These are phyloP conservation scores for Leccinum subfulvum DNA, from an alignment of 1,284 basidiomycete species.

Conservation along the genomic window DNA sequence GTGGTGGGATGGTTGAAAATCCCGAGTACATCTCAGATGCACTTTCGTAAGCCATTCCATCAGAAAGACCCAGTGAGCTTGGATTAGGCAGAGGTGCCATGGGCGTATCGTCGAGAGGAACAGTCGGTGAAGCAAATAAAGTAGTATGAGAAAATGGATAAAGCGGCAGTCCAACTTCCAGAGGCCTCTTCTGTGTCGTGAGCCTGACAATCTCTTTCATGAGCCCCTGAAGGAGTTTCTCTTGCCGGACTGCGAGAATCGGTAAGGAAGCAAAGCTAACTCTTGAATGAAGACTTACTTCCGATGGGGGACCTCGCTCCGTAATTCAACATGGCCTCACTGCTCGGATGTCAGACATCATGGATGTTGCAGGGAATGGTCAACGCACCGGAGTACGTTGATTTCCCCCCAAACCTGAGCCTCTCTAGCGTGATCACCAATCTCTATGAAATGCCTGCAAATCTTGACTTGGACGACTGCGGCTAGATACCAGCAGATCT, in stretches of 20 bases:
- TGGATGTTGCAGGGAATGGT: slow-evolving; percentile 1
- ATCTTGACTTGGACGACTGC: slow-evolving; percentile 81
- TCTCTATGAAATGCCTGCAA: slow-evolving; percentile 80
- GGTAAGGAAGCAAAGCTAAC: slow-evolving; percentile 16
- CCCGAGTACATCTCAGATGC: slow-evolving; percentile 16
- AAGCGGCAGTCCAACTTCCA: slow-evolving; percentile 73
- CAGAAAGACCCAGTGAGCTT: slow-evolving; percentile 10
- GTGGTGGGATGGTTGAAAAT: slow-evolving; percentile 7
- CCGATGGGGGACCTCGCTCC: slow-evolving; percentile 78
- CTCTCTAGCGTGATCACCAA: slow-evolving; percentile 65
- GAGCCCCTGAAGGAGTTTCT: slow-evolving; percentile 73
- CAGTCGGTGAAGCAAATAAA: slow-evolving; percentile 49
- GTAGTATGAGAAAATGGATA: slow-evolving; percentile 74
- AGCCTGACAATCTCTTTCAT: slow-evolving; percentile 82
- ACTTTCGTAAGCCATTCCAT: slow-evolving; percentile 9
- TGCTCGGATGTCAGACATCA: slow-evolving; percentile 29
- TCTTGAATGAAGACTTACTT: slow-evolving; percentile 47
- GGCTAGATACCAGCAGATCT: slow-evolving; percentile 88
- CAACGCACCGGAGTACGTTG: slow-evolving; percentile 65
- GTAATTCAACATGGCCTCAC: slow-evolving; percentile 79
- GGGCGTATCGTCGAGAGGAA: slow-evolving; percentile 24
- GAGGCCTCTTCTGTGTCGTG: slow-evolving; percentile 72
- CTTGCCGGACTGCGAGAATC: slow-evolving; percentile 61
- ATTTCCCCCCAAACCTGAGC: slow-evolving; percentile 81
- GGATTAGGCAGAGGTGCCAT: slow-evolving; percentile 41